A percentile compares a stretch with the other conserved stretches of the same genome.
These are phyloP conservation scores for Bothriochloa decipiens DNA, from an alignment of 176 grass and related monocot genomes.

Conservation along the genomic window DNA sequence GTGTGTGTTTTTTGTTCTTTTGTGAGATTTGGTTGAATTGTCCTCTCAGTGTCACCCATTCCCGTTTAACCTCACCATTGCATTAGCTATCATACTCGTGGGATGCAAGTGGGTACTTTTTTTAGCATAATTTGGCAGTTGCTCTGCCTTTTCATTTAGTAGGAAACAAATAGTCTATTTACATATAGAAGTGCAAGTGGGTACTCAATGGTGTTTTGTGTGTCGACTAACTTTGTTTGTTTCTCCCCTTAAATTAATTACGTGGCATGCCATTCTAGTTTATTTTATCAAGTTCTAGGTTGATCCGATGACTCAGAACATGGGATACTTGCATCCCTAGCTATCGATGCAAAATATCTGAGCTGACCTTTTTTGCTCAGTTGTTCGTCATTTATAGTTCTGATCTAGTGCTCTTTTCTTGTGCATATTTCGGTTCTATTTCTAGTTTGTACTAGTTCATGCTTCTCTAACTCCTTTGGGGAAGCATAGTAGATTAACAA, in stretches of 20 bases:
- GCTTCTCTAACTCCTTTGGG: neutral
- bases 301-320: neutral
- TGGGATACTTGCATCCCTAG: neutral
- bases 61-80: slow-evolving; percentile 18
- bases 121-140: too few species aligned
- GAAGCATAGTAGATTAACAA: neutral
- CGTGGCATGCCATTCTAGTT: neutral
- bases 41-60: slow-evolving; percentile 26
- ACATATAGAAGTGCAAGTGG: too few species aligned
- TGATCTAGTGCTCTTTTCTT: slow-evolving; percentile 21
- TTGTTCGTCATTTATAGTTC: neutral
- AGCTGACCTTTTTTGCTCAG: neutral
- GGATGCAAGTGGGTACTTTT: too few species aligned
- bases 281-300: neutral
- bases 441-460: neutral
- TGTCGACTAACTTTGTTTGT: neutral
- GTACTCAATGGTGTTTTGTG: too few species aligned
- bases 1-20: neutral
- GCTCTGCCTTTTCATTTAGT: too few species aligned
- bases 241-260: neutral
- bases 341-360: neutral
- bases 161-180: too few species aligned
- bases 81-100: neutral
- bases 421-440: slow-evolving; percentile 1
- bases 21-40: slow-evolving; percentile 28